Evolutionary conservation across 129 eudicot species (phyloP).

Genomic region (Centaurea solstitialis): DNA sequence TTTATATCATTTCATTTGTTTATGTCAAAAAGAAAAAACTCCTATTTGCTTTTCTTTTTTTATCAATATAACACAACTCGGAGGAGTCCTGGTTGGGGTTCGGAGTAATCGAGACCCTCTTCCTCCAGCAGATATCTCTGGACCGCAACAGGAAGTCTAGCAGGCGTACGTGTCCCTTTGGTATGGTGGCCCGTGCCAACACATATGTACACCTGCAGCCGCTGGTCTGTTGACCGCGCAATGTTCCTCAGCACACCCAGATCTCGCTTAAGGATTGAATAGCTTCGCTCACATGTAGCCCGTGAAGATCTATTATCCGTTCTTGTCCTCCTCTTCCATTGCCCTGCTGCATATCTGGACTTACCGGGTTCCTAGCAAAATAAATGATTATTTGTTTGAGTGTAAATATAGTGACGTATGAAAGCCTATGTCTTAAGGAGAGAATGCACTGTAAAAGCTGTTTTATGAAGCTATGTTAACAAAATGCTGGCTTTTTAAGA

Average conservation of each 20-base stretch:
- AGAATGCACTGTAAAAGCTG: too few relatives aligned
- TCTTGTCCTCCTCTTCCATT: conserved; percentile 65
- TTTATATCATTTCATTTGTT: conserved; percentile 3
- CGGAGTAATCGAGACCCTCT: conserved; percentile 74
- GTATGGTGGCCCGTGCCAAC: conserved; percentile 93
- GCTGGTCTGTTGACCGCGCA: conserved; percentile 72
- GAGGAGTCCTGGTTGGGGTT: conserved; percentile 87
- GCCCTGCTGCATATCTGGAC: conserved; percentile 44
- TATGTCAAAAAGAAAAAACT: conserved; percentile 54
- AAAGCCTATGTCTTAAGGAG: neutral
- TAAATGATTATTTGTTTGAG: too few relatives aligned
- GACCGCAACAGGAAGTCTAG: conserved; percentile 76
- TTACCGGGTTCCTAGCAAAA: conserved; percentile 43
- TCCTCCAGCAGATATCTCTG: conserved; percentile 86
- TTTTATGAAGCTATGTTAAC: too few relatives aligned
- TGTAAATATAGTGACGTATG: too few relatives aligned
- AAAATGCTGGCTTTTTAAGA: neutral
- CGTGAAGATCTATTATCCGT: conserved; percentile 79
- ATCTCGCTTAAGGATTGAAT: conserved; percentile 73
- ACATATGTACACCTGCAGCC: conserved; percentile 64
- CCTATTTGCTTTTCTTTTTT: conserved; percentile 21
- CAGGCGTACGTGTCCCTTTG: conserved; percentile 71
- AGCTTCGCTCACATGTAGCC: conserved; percentile 80
- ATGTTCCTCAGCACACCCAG: conserved; percentile 55
- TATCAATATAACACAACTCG: conserved; percentile 75